These are phyloP conservation scores for Physcia stellaris DNA, from an alignment of 495 filamentous ascomycete genomes.

Conservation along the genomic window DNA sequence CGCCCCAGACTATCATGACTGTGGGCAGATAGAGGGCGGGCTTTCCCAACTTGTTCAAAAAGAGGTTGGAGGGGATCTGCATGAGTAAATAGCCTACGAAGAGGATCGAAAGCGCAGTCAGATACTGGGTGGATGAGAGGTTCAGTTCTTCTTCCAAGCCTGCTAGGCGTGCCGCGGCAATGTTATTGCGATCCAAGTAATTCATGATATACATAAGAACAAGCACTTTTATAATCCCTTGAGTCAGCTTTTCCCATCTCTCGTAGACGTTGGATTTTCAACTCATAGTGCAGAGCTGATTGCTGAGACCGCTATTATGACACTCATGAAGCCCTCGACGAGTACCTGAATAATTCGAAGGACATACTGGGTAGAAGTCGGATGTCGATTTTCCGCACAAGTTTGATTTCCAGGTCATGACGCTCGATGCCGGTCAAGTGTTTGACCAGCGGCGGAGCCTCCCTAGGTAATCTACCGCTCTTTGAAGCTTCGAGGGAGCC, in stretches of 20 bases:
- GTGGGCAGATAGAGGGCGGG: slow-evolving; percentile 52
- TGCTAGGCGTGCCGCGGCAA: slow-evolving; percentile 37
- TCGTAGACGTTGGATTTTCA: no score
- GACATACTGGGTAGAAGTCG: slow-evolving; percentile 43
- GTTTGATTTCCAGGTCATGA: slow-evolving; percentile 28
- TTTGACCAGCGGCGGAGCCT: slow-evolving; percentile 37
- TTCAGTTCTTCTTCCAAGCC: slow-evolving; percentile 37
- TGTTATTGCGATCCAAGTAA: slow-evolving; percentile 61
- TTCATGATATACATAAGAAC: slow-evolving; percentile 70
- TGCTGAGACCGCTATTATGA: no score
- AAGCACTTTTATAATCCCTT: no score
- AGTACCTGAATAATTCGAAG: no score
- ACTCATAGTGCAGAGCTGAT: no score
- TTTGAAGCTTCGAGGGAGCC: slow-evolving; percentile 1
- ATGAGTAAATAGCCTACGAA: slow-evolving; percentile 56
- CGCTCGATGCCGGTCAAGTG: slow-evolving; percentile 36
- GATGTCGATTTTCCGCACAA: slow-evolving; percentile 50
- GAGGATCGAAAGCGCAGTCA: slow-evolving; percentile 52
- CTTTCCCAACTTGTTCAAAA: slow-evolving; percentile 34
- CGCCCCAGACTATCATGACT: slow-evolving; percentile 58
- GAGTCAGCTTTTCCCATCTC: no score
- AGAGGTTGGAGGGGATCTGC: slow-evolving; percentile 32
- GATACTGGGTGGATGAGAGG: slow-evolving; percentile 34
- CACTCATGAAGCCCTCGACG: no score
- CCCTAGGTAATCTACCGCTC: slow-evolving; percentile 1